These are phyloP conservation scores for Triticum dicoccoides DNA, from an alignment of 176 grass and related monocot genomes.

Conservation along the genomic window DNA sequence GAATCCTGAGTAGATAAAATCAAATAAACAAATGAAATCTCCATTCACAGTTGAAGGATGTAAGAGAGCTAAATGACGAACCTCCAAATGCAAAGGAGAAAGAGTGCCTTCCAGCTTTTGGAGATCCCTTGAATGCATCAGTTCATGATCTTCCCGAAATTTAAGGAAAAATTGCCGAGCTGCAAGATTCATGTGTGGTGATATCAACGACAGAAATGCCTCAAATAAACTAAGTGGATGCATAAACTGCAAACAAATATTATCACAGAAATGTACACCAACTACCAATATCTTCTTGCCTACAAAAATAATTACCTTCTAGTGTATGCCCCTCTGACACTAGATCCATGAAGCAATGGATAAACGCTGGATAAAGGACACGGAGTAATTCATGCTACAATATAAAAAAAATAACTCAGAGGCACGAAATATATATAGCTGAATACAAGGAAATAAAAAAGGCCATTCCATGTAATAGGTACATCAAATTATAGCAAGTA, in stretches of 20 bases:
- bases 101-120: slow-evolving; percentile 90
- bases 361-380: slow-evolving; percentile 81
- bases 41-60: background rate
- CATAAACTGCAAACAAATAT: background rate
- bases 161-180: slow-evolving; percentile 79
- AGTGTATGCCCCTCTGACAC: slow-evolving; percentile 81
- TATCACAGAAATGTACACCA: slow-evolving; percentile 3
- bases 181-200: slow-evolving; percentile 32
- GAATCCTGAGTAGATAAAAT: background rate
- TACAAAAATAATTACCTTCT: slow-evolving; percentile 39
- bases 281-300: slow-evolving; percentile 52
- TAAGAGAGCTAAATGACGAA: slow-evolving; percentile 31
- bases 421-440: background rate
- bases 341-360: slow-evolving; percentile 99
- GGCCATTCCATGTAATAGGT: background rate
- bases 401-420: slow-evolving; percentile 19
- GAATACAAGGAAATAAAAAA: slow-evolving; percentile 20
- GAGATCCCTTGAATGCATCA: slow-evolving; percentile 89
- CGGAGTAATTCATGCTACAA: slow-evolving; percentile 87
- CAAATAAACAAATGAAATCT: slow-evolving; percentile 8
- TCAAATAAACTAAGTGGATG: slow-evolving; percentile 19
- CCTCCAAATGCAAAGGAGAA: slow-evolving; percentile 95
- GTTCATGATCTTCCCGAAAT: slow-evolving; percentile 88
- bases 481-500: slow-evolving; percentile 11
- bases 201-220: background rate